Evolutionary conservation across 352 stramenopile species (phyloP).

Genomic region (Elongisporangium anandrum): DNA sequence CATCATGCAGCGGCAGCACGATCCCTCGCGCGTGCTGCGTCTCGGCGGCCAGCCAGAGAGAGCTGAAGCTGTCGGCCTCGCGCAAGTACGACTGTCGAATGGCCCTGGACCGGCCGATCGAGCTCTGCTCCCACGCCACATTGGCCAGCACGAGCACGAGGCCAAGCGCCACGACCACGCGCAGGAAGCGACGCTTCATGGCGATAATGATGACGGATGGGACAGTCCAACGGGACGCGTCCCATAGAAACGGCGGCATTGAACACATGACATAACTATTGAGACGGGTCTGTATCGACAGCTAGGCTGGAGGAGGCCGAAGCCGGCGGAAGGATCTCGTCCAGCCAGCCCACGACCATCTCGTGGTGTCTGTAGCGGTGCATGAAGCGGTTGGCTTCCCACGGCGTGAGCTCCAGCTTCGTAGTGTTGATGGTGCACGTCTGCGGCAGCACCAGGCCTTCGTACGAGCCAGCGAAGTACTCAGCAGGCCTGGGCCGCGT

Average conservation of each 20-base stretch:
- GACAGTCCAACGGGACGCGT: too few relatives aligned
- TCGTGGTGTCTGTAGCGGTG: neutral
- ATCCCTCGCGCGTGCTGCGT: constrained; percentile 15
- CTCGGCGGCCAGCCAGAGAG: constrained; percentile 1
- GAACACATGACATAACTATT: neutral
- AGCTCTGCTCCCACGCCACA: too few relatives aligned
- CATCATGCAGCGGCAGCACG: constrained; percentile 26
- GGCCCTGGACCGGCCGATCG: constrained; percentile 2
- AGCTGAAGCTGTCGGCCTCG: neutral
- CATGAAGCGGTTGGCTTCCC: neutral
- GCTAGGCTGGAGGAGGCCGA: neutral
- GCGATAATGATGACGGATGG: too few relatives aligned
- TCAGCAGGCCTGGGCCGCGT: constrained; percentile 6
- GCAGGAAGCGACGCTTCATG: neutral
- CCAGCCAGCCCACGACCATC: neutral
- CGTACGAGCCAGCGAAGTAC: neutral
- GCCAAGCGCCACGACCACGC: neutral
- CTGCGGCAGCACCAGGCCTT: neutral
- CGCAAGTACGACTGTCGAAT: constrained; percentile 1
- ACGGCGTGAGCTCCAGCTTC: neutral
- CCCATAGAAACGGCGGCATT: too few relatives aligned
- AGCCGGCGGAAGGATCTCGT: neutral
- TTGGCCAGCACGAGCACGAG: neutral
- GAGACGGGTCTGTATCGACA: neutral
- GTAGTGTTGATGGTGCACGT: neutral